These are phyloP conservation scores for Talaromyces amestolkiae DNA, from an alignment of 2,329 filamentous ascomycete genomes.

Conservation along the genomic window DNA sequence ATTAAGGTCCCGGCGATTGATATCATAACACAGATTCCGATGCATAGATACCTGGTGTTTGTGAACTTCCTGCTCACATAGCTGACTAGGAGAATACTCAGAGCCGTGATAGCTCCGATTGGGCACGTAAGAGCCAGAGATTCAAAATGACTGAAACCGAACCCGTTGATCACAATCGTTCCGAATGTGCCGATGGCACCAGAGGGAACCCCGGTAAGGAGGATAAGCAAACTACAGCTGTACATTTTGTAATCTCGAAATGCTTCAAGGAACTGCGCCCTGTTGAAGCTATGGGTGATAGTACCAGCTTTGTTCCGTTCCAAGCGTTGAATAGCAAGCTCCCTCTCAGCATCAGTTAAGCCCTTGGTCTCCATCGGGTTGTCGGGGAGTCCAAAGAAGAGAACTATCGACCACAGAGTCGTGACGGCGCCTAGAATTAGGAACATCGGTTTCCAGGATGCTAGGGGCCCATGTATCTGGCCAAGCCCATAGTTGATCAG, in stretches of 20 bases:
- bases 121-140: conserved; percentile 14
- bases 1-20: conserved; percentile 9
- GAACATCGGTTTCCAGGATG: background rate
- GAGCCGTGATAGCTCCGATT: conserved; percentile 10
- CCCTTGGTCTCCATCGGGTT: conserved; percentile 44
- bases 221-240: conserved; percentile 8
- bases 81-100: background rate
- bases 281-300: background rate
- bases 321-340: conserved; percentile 52
- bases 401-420: background rate
- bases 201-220: conserved; percentile 12
- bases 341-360: conserved; percentile 45
- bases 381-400: conserved; percentile 47
- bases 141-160: conserved; percentile 11
- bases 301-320: conserved; percentile 18
- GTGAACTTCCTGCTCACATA: conserved; percentile 1
- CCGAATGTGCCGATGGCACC: conserved; percentile 14
- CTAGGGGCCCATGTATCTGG: background rate
- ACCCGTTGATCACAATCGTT: conserved; percentile 16
- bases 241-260: conserved; percentile 14
- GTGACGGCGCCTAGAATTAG: background rate
- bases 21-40: background rate
- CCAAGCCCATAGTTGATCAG: background rate
- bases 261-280: conserved; percentile 1
- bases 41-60: background rate